Base-by-base conservation (phyloP, 352 stramenopile species). In the Globisporangium carolinianum region DNA sequence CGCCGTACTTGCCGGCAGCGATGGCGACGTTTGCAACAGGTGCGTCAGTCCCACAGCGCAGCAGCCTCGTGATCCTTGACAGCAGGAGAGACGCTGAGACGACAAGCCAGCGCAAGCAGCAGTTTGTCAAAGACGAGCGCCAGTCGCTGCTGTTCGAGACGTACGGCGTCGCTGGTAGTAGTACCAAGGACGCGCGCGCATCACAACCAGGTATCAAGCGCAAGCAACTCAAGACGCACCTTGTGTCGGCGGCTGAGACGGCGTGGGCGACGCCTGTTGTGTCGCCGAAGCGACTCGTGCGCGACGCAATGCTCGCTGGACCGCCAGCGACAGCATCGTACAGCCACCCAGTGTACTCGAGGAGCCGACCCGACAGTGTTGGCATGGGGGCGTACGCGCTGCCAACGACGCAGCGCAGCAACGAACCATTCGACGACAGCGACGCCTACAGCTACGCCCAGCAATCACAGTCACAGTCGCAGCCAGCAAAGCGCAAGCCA, bases 121-220 rank as follows among this genome's bases (percentile, higher is more conserved):
- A 58, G 42, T 66, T 72, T 53, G 70, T 73, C 1, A 84, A 82
- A 37, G 68, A 85, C 47, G 76, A 84, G 15, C 63, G 71, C 2
- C 75, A 87, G 38, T 76, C 69, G 2, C 62, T 81, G 36, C 62
- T 91, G 4, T 83, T 89, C 46, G 78, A 87, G 36, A 83, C 78
- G 4, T 91, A 91, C 50, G 81, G 78, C 1, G 68, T 91, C 10
- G 39, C 43, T 36, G 42, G 36, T 17, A 7, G 58, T 67, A 38
- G 11, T 57, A 17, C 11, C 62, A 9, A 45, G 15, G 47, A n/a
- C 47, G 37, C 37, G 46, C 55, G 55, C 65, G 51, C 42, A 50
- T 32, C 48, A 70, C 24, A 32, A 32, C 24, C 24, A 65, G 75
- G 76, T 6, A 81, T 85, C 42, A 89, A 87, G 52, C 64, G 79